A percentile compares a stretch with the other conserved stretches of the same genome.
phyloP scores from a whole-genome alignment of 192 early-diverging fungal genomes.

The Coemansia sp. region DNA sequence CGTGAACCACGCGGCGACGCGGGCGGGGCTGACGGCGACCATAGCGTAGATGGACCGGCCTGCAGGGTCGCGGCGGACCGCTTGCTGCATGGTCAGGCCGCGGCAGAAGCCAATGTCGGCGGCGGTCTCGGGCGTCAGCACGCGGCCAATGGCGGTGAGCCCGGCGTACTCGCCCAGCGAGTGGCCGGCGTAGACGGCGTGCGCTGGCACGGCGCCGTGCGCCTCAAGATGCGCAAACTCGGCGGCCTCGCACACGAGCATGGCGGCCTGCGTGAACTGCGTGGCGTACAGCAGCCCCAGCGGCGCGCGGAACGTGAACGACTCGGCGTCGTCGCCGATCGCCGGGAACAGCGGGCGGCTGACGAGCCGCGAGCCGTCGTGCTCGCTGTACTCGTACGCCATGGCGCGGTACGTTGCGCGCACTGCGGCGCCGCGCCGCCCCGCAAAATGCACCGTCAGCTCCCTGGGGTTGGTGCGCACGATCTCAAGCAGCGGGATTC shows the following conservation, averaged over 20 bases:
- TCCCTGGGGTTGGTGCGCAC: slow-evolving; percentile 57
- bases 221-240: slow-evolving; percentile 89
- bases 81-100: slow-evolving; percentile 98
- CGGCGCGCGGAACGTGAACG: slow-evolving; percentile 87
- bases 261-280: slow-evolving; percentile 93
- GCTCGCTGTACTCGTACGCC: slow-evolving; percentile 88
- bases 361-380: slow-evolving; percentile 69
- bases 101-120: slow-evolving; percentile 97
- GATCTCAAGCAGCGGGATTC: slow-evolving; percentile 50
- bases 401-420: slow-evolving; percentile 73
- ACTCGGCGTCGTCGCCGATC: slow-evolving; percentile 78
- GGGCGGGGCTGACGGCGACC: slow-evolving; percentile 92
- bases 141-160: slow-evolving; percentile 85
- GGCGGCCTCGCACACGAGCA: slow-evolving; percentile 91
- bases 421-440: slow-evolving; percentile 43
- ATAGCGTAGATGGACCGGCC: slow-evolving; percentile 96
- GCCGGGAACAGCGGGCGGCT: slow-evolving; percentile 88
- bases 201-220: slow-evolving; percentile 82
- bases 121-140: slow-evolving; percentile 79
- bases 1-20: slow-evolving; percentile 83
- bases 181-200: slow-evolving; percentile 93
- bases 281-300: slow-evolving; percentile 90
- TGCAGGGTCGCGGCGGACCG: slow-evolving; percentile 82
- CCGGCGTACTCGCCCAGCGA: slow-evolving; percentile 96
- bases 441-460: slow-evolving; percentile 62